Base-by-base conservation (phyloP, 139 green algal genomes). In the Limnomonas spitsbergensis region DNA sequence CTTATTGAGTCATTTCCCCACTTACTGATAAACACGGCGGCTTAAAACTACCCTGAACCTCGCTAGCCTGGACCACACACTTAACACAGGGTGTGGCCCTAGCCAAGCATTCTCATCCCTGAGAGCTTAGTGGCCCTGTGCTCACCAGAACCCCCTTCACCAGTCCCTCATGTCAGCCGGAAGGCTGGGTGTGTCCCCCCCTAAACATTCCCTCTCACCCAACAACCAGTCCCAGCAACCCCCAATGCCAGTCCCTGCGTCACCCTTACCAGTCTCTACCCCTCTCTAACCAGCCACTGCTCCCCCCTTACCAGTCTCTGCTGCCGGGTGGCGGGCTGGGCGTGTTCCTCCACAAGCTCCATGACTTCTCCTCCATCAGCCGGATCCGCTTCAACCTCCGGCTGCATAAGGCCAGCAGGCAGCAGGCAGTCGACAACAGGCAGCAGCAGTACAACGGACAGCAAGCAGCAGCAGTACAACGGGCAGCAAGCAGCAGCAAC, bases 331-430 rank as follows among this genome's bases (percentile, higher is more conserved):
- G 86, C 2, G 91, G 91, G 9, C 79, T 92, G 1, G 91, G 91
- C 29, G 91, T 94, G 80, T 89, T 89, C 27, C 83, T 77, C 87
- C 89, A 95, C 36, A 95, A 85, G 53, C 80, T 84, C 52, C 81
- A 82, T 7, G 86, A 73, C 54, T 87, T 79, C 0, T 83, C 80
- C 78, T 94, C 85, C 77, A 78, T 85, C 83, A 95, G 75, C 70
- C 91, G 88, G 0, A 88, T 67, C 0, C 91, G 88, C 83, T 93
- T 93, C 69, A 91, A 80, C 0, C 91, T 82, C 1, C 91, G 87
- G 73, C 90, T 94, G 88, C 83, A 76, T 38, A 24, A 70, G 42
- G 42, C 42, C 6, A 54, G 42, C 42, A 54, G 42, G 9, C 42
- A 54, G 42, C 42, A 54, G 42, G 42, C 42, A 54, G n/a, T n/a